Evolutionary conservation across 2,329 filamentous ascomycete genomes (phyloP), one percentile per base, ranked within the genome.

Genomic region (Penicillium paneum): DNA sequence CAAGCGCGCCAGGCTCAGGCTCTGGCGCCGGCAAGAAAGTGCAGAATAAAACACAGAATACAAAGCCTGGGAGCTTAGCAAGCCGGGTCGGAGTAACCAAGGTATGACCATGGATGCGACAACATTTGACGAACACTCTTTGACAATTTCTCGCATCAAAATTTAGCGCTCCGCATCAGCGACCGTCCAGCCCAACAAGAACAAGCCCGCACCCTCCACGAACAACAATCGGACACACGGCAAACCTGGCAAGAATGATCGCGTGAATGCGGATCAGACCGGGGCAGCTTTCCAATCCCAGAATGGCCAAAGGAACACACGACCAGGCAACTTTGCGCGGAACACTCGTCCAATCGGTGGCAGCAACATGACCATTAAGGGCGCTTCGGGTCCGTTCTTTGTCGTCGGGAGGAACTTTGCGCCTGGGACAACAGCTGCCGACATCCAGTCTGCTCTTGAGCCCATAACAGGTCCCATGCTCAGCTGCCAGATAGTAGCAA

Each of bases 381-480:
- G 84, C 45, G 69, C 72, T 19, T 72, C 72, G 11, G 81, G 80
- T 1, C 82, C 82, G 3, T 83, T 79, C 64, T 76, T 81, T 6
- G 81, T 87, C 7, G 70, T 83, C 47, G 84, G 82, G 7, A 79
- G 78, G 66, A 87, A 87, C 70, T 87, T 87, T 66, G 83, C 83
- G 13, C 80, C 81, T n/a, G 84, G 84, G 15, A 87, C 84, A 0
- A 86, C 83, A 2, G 83, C 83, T 15, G 82, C 81, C 26, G 84
- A 87, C 61, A 86, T 87, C 42, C 81, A 86, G 64, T 79, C 82
- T 39, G 83, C 84, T 29, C 76, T 87, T 67, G 74, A 76, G 51
- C 76, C 78, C 3, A 72, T 80, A 17, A 80, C 79, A 15, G 82
- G 81, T 31, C 72, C 77, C 34, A 76, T 84, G 63, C 55, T 80